These are phyloP conservation scores for Camelina laxa DNA, from an alignment of 345 rosid species.

Conservation along the genomic window DNA sequence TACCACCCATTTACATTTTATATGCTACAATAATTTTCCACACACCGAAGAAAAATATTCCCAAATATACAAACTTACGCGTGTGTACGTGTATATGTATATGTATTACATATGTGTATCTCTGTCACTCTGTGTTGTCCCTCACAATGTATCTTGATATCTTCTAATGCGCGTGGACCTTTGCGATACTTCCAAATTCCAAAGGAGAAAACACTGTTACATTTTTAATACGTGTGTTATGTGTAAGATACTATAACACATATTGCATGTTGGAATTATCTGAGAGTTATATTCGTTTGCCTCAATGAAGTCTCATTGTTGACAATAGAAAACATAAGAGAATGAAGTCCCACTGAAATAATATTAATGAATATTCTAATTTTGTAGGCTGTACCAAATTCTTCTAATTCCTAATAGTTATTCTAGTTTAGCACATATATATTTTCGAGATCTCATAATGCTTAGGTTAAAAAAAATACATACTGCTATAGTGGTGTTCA, in stretches of 20 bases:
- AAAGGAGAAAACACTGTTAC: constrained; percentile 12
- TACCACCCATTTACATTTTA: constrained; percentile 19
- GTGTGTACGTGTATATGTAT: background rate
- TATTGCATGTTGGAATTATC: constrained; percentile 24
- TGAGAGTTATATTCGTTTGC: constrained; percentile 14
- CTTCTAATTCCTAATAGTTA: background rate
- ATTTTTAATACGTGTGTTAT: constrained; percentile 14
- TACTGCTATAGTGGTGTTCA: background rate
- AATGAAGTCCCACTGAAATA: constrained; percentile 5
- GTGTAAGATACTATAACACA: background rate
- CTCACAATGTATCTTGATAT: constrained; percentile 18
- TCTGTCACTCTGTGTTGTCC: constrained; percentile 37
- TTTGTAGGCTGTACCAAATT: background rate
- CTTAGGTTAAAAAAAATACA: background rate
- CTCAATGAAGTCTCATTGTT: background rate
- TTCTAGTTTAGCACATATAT: background rate
- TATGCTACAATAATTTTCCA: constrained; percentile 7
- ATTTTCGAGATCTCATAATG: background rate
- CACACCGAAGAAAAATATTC: background rate
- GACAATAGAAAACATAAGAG: background rate
- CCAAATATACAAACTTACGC: background rate
- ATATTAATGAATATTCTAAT: background rate
- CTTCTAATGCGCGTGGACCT: constrained; percentile 46
- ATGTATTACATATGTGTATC: constrained; percentile 2
- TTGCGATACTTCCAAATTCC: constrained; percentile 35